phyloP scores from a whole-genome alignment of 108 stramenopile species.

The Cyclotella baltica region DNA sequence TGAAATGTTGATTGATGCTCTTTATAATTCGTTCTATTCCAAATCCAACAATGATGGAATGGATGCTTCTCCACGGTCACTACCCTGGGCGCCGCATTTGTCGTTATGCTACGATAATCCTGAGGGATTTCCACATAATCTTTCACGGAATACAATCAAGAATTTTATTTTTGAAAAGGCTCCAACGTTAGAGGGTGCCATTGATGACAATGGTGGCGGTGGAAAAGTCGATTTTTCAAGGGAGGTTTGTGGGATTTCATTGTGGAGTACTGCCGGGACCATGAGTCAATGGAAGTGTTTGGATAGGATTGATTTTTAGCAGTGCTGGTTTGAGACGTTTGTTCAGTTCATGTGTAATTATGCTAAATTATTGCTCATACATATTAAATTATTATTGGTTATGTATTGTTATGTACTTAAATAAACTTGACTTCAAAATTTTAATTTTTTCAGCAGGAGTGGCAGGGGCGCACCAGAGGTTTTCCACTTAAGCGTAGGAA shows the following conservation, averaged over 20 bases:
- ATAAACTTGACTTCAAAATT: no score
- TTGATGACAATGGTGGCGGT: constrained; percentile 10
- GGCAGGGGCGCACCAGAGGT: no score
- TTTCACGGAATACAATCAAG: constrained; percentile 23
- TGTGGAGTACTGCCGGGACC: constrained; percentile 46
- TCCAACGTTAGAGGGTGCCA: constrained; percentile 25
- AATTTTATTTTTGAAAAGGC: constrained; percentile 28
- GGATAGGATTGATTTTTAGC: constrained; percentile 37
- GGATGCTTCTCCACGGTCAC: constrained; percentile 28
- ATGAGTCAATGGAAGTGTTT: constrained; percentile 46
- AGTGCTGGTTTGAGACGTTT: no score
- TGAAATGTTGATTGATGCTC: constrained; percentile 32
- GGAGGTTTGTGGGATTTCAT: constrained; percentile 33
- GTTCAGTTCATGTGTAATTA: no score
- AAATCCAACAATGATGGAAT: constrained; percentile 13
- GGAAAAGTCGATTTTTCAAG: constrained; percentile 18
- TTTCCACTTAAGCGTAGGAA: no score
- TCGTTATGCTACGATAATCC: constrained; percentile 56
- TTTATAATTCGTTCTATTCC: constrained; percentile 32
- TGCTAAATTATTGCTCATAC: no score
- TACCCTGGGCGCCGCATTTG: constrained; percentile 47
- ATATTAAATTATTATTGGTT: no score
- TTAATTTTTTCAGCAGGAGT: no score
- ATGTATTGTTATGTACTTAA: no score
- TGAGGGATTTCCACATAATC: constrained; percentile 24